These are phyloP conservation scores for Dactylellina drechsleri DNA, from an alignment of 2,329 filamentous ascomycete genomes.

Conservation along the genomic window DNA sequence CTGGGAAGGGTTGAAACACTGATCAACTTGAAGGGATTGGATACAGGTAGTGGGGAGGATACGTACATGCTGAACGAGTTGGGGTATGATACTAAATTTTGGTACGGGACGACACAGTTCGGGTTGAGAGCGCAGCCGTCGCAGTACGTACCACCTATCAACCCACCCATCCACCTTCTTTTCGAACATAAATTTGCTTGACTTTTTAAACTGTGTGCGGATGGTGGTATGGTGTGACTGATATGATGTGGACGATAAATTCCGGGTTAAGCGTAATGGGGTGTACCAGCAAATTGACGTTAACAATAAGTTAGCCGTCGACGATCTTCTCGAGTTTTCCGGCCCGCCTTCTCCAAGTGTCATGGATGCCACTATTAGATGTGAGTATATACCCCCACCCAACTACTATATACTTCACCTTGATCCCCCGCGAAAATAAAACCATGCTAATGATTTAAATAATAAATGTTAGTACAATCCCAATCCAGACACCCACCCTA, in stretches of 20 bases:
- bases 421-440: no score
- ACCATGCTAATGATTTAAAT: no score
- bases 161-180: no score
- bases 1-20: slow-evolving; percentile 6
- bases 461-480: slow-evolving; percentile 14
- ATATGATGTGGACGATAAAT: no score
- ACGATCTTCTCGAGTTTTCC: slow-evolving; percentile 41
- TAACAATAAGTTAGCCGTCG: slow-evolving; percentile 17
- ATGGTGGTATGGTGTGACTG: no score
- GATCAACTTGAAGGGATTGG: slow-evolving; percentile 17
- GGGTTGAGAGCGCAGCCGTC: slow-evolving; percentile 30
- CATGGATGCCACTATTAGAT: slow-evolving; percentile 16
- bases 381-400: slow-evolving; percentile 8
- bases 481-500: slow-evolving; percentile 4
- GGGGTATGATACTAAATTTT: slow-evolving; percentile 29
- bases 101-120: slow-evolving; percentile 29
- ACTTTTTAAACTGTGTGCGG: no score
- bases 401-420: not conserved
- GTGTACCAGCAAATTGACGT: slow-evolving; percentile 31
- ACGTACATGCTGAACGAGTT: slow-evolving; percentile 19
- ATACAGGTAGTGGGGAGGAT: not conserved
- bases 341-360: slow-evolving; percentile 2
- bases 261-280: slow-evolving; percentile 25
- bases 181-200: no score
- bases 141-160: slow-evolving; percentile 11